Base-by-base conservation (phyloP, 1,139 yeast species). In the Casaregolazyma lundiana region DNA sequence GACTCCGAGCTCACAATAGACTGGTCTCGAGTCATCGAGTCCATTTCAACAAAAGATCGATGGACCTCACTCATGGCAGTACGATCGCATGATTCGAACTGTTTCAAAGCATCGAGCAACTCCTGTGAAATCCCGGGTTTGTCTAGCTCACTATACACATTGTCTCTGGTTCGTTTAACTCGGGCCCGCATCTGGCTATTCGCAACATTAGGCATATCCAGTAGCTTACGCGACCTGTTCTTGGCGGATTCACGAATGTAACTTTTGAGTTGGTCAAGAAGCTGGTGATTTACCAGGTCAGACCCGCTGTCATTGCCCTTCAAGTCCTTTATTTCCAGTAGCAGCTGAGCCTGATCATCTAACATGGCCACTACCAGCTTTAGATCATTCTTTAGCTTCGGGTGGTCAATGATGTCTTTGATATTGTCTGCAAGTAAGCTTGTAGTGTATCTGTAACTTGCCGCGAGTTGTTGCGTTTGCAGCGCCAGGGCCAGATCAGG, bases 61-160 rank as follows among this genome's bases (percentile, higher is more conserved):
- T 42, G 45, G 15, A 42, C 8, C 6, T 42, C 45, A 9, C 45
- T 39, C 40, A 42, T 29, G 7, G 40, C 39, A 6, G 45, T 42
- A 11, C 45, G 20, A 42, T 42, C 45, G 15, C 39, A 35, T 9
- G 39, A 16, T n/a, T 42, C 45, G 18, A 42, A 42, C 4, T 35
- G 30, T 26, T 36, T 42, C 29, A 42, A 36, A 6, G 45, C 38
- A 15, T 21, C 7, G 17, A 42, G 19, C 8, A 42, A 18, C 4
- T 16, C 35, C 9, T 26, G 24, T 7, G 26, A 35, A 6, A 42
- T 13, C 4, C 45, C 45, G 8, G 35, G 40, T 15, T 26, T 29
- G 18, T 42, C 45, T 11, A 42, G 36, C 6, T 36, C 36, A 8
- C 16, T 11, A 26, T 24, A 42, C 11, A 36, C 39, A 11, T 17